Conservation (phyloP, 352 stramenopile species). For the Globisporangium barbulae region DNA sequence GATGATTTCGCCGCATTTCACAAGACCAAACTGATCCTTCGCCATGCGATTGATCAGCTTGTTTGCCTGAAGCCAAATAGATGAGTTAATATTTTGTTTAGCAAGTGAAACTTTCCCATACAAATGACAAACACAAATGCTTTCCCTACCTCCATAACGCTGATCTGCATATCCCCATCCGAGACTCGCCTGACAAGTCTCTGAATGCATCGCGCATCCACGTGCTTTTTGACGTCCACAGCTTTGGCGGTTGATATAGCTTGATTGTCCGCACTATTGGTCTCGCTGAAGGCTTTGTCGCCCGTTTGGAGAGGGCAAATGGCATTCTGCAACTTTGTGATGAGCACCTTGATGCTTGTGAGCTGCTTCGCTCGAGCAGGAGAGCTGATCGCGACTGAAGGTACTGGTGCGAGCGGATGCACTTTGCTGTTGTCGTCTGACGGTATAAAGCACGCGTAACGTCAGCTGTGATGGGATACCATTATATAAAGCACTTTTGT, state of each 20-base stretch:
- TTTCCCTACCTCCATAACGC: conserved; percentile 25
- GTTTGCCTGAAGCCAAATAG: conserved; percentile 27
- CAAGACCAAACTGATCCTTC: conserved; percentile 38
- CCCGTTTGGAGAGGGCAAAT: conserved; percentile 12
- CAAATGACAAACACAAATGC: background rate
- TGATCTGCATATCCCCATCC: conserved; percentile 33
- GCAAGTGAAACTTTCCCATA: background rate
- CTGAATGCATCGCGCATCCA: conserved; percentile 39
- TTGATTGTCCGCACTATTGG: conserved; percentile 1
- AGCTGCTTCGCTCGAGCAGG: conserved; percentile 6
- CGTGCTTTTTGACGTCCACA: conserved; percentile 30
- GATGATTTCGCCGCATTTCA: conserved; percentile 45
- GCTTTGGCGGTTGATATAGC: conserved; percentile 6
- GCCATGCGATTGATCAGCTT: conserved; percentile 28
- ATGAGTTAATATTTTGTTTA: background rate
- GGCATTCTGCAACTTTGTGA: conserved; percentile 32
- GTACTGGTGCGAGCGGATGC: background rate
- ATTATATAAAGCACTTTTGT: background rate
- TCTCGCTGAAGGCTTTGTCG: conserved; percentile 2
- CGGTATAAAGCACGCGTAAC: background rate
- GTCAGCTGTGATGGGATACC: background rate
- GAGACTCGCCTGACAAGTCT: conserved; percentile 38
- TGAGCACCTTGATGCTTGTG: conserved; percentile 23
- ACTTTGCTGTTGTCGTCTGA: conserved; percentile 7
- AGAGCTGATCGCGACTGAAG: too few species aligned